Evolutionary conservation across 176 grass and related monocot genomes (phyloP).

Genomic region (Triticum dicoccoides): DNA sequence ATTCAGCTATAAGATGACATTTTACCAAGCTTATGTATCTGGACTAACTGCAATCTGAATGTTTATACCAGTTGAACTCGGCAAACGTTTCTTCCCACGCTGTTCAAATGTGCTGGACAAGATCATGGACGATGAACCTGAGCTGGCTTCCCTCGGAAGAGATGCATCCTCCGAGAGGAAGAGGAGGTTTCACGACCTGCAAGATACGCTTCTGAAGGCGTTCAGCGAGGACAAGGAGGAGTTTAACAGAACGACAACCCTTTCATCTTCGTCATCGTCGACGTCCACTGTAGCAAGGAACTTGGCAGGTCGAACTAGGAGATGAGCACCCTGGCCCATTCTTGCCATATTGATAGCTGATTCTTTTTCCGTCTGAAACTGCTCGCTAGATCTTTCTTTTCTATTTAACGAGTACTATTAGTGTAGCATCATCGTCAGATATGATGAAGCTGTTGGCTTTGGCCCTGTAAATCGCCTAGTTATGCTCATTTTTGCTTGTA

Average conservation of each 20-base stretch:
- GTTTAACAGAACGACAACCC: slow-evolving; percentile 15
- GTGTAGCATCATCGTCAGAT: background rate
- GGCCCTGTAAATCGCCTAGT: background rate
- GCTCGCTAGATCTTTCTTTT: background rate
- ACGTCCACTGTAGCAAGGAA: slow-evolving; percentile 12
- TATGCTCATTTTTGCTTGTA: slow-evolving; percentile 6
- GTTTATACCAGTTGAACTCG: slow-evolving; percentile 63
- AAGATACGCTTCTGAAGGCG: slow-evolving; percentile 53
- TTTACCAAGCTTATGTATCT: background rate
- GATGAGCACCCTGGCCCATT: background rate
- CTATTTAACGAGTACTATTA: background rate
- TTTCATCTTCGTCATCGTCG: slow-evolving; percentile 47
- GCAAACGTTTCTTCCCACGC: slow-evolving; percentile 72
- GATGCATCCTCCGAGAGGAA: slow-evolving; percentile 45
- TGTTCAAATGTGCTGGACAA: slow-evolving; percentile 65
- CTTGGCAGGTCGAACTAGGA: slow-evolving; percentile 13
- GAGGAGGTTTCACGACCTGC: slow-evolving; percentile 59
- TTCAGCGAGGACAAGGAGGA: slow-evolving; percentile 84
- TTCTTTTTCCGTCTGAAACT: background rate
- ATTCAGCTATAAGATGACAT: background rate
- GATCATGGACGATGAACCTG: slow-evolving; percentile 68
- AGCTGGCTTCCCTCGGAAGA: slow-evolving; percentile 25
- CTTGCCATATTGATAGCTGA: background rate
- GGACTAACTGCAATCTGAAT: slow-evolving; percentile 13
- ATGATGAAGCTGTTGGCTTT: background rate